These are phyloP conservation scores for Globisporangium echinulatum DNA, from an alignment of 352 stramenopile genomes.

Conservation along the genomic window DNA sequence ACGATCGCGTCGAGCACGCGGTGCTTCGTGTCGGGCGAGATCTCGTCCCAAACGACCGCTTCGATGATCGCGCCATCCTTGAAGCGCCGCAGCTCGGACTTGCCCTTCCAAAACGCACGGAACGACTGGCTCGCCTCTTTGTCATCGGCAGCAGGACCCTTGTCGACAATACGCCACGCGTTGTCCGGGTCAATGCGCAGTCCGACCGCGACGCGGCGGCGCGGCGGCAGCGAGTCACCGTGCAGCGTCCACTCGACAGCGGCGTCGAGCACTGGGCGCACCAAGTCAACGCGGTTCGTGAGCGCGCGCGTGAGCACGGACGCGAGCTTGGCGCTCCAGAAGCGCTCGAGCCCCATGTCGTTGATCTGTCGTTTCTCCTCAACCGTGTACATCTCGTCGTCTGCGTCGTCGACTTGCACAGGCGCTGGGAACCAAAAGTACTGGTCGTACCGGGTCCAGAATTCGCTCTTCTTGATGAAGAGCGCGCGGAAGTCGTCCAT, in stretches of 20 bases:
- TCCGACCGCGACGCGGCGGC: slow-evolving; percentile 67
- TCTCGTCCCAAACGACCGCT: slow-evolving; percentile 85
- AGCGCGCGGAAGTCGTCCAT: slow-evolving; percentile 73
- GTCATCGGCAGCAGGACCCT: slow-evolving; percentile 84
- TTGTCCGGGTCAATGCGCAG: slow-evolving; percentile 75
- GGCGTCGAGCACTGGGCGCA: slow-evolving; percentile 43
- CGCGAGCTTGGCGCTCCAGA: slow-evolving; percentile 55
- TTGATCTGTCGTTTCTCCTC: slow-evolving; percentile 71
- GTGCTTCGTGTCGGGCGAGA: slow-evolving; percentile 61
- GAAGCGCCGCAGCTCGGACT: slow-evolving; percentile 86
- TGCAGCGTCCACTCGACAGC: slow-evolving; percentile 47
- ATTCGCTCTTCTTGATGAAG: slow-evolving; percentile 77
- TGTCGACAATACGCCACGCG: slow-evolving; percentile 82
- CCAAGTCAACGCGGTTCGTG: slow-evolving; percentile 56
- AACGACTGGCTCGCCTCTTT: slow-evolving; percentile 60
- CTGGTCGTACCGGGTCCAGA: slow-evolving; percentile 84
- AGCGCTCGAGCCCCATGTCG: slow-evolving; percentile 66
- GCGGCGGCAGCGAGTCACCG: slow-evolving; percentile 25
- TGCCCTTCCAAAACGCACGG: slow-evolving; percentile 84
- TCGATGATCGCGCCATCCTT: slow-evolving; percentile 88
- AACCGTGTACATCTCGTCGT: slow-evolving; percentile 53
- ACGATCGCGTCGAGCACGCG: slow-evolving; percentile 68
- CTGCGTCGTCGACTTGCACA: slow-evolving; percentile 36
- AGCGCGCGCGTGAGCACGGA: slow-evolving; percentile 46
- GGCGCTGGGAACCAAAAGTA: slow-evolving; percentile 77